These are phyloP conservation scores for Neolentinus lepideus DNA, from an alignment of 1,284 basidiomycete species.

Conservation along the genomic window DNA sequence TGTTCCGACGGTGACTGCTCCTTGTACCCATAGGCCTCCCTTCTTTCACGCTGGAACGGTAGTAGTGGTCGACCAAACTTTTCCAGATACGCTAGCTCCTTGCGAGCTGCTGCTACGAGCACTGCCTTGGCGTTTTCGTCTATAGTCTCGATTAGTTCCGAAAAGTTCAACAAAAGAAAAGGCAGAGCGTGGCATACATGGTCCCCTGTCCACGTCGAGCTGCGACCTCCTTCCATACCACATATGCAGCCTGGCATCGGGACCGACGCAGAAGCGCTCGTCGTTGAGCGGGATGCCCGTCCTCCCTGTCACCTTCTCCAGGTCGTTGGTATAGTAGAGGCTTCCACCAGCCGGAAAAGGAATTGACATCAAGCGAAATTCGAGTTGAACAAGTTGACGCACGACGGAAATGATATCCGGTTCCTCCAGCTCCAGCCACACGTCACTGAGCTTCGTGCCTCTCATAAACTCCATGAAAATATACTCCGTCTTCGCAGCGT, in stretches of 20 bases:
- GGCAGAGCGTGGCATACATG: constrained; percentile 34
- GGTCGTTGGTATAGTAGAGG: constrained; percentile 38
- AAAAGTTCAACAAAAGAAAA: constrained; percentile 4
- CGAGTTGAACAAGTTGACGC: constrained; percentile 38
- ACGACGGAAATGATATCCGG: constrained; percentile 33
- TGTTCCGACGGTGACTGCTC: constrained; percentile 40
- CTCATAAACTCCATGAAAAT: constrained; percentile 42
- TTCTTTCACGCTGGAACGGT: constrained; percentile 37
- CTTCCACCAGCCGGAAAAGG: constrained; percentile 45
- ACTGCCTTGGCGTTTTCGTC: constrained; percentile 29
- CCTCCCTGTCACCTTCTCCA: constrained; percentile 27
- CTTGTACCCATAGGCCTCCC: constrained; percentile 38
- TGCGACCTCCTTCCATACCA: constrained; percentile 26
- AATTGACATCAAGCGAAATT: constrained; percentile 41
- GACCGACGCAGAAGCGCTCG: constrained; percentile 40
- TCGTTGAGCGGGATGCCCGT: constrained; percentile 27
- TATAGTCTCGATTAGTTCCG: constrained; percentile 20
- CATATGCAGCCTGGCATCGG: constrained; percentile 32
- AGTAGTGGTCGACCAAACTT: constrained; percentile 40
- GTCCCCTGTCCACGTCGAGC: constrained; percentile 41
- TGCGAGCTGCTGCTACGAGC: constrained; percentile 34
- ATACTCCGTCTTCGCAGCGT: constrained; percentile 38
- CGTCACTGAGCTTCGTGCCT: constrained; percentile 30
- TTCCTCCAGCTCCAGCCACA: constrained; percentile 28
- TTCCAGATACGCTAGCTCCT: constrained; percentile 43